A percentile compares a stretch with the other conserved stretches of the same genome.
Evolutionary conservation across 768 basidiomycete genomes (phyloP).

Genomic region (Suillus bovinus): DNA sequence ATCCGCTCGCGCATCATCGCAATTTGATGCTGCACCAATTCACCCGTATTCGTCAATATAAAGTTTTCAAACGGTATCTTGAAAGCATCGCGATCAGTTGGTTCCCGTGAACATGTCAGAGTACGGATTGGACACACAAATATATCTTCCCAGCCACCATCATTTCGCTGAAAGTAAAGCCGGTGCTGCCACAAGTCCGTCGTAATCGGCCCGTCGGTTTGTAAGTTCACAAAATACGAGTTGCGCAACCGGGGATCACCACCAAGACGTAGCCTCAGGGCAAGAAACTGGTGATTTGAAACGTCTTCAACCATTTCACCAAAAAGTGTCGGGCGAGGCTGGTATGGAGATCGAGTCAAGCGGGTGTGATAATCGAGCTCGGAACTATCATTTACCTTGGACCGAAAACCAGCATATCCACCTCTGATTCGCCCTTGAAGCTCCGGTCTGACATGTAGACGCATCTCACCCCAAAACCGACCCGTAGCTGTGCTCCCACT

Average conservation of each 20-base stretch:
- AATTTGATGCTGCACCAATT: slow-evolving; percentile 69
- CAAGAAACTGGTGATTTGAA: slow-evolving; percentile 77
- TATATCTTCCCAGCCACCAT: slow-evolving; percentile 79
- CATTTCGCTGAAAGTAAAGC: slow-evolving; percentile 69
- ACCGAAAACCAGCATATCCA: slow-evolving; percentile 92
- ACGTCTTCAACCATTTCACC: slow-evolving; percentile 86
- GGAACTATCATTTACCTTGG: slow-evolving; percentile 50
- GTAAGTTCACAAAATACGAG: slow-evolving; percentile 93
- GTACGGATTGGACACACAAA: slow-evolving; percentile 51
- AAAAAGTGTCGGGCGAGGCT: slow-evolving; percentile 82
- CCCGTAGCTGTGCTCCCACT: slow-evolving; percentile 55
- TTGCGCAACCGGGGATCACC: slow-evolving; percentile 76
- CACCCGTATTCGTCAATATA: slow-evolving; percentile 71
- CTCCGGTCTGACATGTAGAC: slow-evolving; percentile 64
- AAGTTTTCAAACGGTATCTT: slow-evolving; percentile 84
- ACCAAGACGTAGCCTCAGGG: slow-evolving; percentile 72
- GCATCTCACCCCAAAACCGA: slow-evolving; percentile 82
- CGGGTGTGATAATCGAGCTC: not conserved
- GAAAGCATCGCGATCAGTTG: slow-evolving; percentile 13
- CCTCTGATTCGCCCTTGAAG: slow-evolving; percentile 69
- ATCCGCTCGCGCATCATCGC: slow-evolving; percentile 75
- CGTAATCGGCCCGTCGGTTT: slow-evolving; percentile 79
- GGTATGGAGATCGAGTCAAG: not conserved
- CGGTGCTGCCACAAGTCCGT: slow-evolving; percentile 96
- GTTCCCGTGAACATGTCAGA: slow-evolving; percentile 10